These are phyloP conservation scores for Bipolaris victoriae DNA, from an alignment of 2,329 filamentous ascomycete species.

Conservation along the genomic window DNA sequence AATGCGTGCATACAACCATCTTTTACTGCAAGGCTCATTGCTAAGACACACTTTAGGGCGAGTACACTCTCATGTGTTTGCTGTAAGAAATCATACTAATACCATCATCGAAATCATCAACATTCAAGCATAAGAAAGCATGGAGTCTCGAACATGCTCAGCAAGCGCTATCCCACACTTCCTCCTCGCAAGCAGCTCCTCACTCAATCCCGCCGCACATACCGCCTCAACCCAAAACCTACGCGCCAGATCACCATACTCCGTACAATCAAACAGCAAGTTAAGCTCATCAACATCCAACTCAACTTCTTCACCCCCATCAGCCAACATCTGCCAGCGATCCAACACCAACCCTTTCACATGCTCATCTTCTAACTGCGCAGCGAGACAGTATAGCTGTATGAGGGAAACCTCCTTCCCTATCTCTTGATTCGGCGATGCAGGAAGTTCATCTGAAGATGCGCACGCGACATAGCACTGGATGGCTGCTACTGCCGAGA, in stretches of 20 bases:
- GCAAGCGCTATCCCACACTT: not conserved
- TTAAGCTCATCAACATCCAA: conserved; percentile 6
- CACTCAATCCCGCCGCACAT: not conserved
- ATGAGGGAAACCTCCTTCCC: not conserved
- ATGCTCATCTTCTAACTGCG: conserved; percentile 5
- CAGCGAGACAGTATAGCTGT: conserved; percentile 8
- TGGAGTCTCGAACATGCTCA: not conserved
- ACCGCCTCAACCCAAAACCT: not conserved
- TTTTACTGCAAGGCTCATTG: too few species aligned
- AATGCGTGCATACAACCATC: too few species aligned
- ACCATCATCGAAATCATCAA: too few species aligned
- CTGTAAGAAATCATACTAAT: too few species aligned
- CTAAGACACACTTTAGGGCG: too few species aligned
- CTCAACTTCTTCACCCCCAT: not conserved
- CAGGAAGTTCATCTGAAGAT: not conserved
- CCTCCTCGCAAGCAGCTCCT: not conserved
- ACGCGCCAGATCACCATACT: conserved; percentile 1
- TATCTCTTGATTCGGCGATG: not conserved
- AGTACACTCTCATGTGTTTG: too few species aligned
- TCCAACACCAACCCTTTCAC: conserved; percentile 1
- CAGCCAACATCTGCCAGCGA: not conserved
- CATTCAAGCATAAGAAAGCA: not conserved
- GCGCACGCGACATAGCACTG: conserved; percentile 3
- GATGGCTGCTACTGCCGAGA: not conserved
- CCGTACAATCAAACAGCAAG: conserved; percentile 8